phyloP scores from a whole-genome alignment of 768 basidiomycete genomes.

The Termitomyces sp. region DNA sequence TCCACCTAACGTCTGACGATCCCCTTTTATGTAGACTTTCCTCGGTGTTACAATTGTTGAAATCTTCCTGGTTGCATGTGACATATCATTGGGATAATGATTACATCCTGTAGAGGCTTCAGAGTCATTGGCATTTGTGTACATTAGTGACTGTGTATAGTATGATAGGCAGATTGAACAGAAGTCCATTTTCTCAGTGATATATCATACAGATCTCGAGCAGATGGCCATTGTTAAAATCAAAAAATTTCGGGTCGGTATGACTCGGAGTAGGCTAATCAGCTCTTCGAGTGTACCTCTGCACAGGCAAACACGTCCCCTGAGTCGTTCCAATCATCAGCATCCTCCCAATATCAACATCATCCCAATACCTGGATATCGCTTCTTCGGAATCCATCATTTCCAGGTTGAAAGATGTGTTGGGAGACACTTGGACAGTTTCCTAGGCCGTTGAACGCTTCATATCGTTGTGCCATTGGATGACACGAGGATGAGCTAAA shows the following conservation, averaged over 20 bases:
- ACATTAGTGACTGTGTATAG: conserved; percentile 3
- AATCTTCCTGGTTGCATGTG: background rate
- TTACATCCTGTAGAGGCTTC: background rate
- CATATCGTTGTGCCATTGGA: conserved; percentile 44
- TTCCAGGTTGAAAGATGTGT: conserved; percentile 14
- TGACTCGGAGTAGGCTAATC: background rate
- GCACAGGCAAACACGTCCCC: background rate
- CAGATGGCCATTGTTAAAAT: too few species aligned
- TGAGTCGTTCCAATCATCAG: background rate
- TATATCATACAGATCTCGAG: background rate
- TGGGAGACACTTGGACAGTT: background rate
- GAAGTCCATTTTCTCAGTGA: background rate
- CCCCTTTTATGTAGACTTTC: background rate
- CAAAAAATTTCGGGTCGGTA: too few species aligned
- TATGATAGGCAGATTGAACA: background rate
- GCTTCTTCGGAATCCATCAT: conserved; percentile 25
- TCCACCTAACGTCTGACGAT: background rate
- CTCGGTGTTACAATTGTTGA: background rate
- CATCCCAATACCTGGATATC: conserved; percentile 8
- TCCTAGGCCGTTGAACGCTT: background rate
- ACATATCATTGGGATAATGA: background rate
- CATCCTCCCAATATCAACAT: background rate
- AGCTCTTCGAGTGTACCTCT: background rate
- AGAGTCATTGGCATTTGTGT: background rate
- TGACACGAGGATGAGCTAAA: conserved; percentile 54